Evolutionary conservation across 116 monocot genomes (phyloP), one percentile per base, ranked within the genome.

Genomic region (Iris pallida): DNA sequence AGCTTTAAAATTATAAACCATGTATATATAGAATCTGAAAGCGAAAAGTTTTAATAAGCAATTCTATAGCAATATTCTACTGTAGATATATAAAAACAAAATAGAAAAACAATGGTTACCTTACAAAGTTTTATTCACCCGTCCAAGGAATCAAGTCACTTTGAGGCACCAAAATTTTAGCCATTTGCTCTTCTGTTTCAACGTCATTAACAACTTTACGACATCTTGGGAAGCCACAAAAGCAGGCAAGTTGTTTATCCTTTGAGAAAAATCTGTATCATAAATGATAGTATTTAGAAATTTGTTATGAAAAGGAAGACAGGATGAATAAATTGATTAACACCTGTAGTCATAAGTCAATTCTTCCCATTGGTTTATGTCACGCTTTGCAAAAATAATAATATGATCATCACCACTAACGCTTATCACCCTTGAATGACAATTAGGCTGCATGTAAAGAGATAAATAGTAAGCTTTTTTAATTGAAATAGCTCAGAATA

Each of bases 381-480:
- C 99, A 56, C 99, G 85, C 81, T 99, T 99, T 69, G 99, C 99
- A 90, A 90, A 99, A 73, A 98, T 99, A 66, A 93, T 93, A 47
- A 99, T 99, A 75, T 93, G 99, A 45, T 86, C 88, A 61, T 84
- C 82, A 66, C 93, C 93, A 66, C 78, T 64, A 58, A 99, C 82
- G 68, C 76, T 93, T 63, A 99, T 86, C 49, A 82, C 82, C 67
- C 99, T 93, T 61, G 99, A 99, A 78, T 90, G 93, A 75, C 99
- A 99, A 68, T 99, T 99, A 41, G 99, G 99, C 98, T 98, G 90
- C 68, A 87, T 56, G 16, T 9, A 57, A 71, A 47, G 12, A 63
- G 12, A 63, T 7, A 63, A 46, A 48, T 48, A 8, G 11, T 48
- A 48, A 8, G 48, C 7, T 12, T 8, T n/a, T 8, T 8, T 12